These are phyloP conservation scores for Davidsoniella neocaledoniae DNA, from an alignment of 2,329 filamentous ascomycete genomes.

Conservation along the genomic window DNA sequence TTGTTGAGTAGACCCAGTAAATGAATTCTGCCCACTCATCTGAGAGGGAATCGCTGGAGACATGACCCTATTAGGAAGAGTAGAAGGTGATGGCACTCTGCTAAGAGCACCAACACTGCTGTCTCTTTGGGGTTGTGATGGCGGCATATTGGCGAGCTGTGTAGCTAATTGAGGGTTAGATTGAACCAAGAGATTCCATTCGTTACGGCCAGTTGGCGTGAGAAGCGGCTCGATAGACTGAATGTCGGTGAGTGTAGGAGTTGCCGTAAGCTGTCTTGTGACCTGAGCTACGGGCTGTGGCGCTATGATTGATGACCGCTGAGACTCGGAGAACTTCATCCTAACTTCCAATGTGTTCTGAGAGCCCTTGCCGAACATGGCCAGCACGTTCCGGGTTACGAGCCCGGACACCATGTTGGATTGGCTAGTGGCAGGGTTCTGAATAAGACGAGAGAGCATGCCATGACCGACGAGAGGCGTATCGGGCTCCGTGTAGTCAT, in stretches of 20 bases:
- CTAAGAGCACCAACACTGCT: no score
- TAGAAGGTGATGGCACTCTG: background rate
- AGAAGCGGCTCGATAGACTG: conserved; percentile 22
- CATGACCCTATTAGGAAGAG: background rate
- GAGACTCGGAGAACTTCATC: conserved; percentile 58
- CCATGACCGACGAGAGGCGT: conserved; percentile 88
- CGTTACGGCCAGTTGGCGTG: conserved; percentile 44
- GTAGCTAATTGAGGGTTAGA: conserved; percentile 41
- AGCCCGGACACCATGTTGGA: conserved; percentile 68
- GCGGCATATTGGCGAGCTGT: conserved; percentile 2
- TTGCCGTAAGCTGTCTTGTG: no score
- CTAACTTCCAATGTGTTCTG: conserved; percentile 89
- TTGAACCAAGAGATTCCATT: conserved; percentile 66
- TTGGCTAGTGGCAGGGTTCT: conserved; percentile 24
- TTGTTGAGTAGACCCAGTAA: background rate
- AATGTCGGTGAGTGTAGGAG: background rate
- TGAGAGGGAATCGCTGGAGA: conserved; percentile 1
- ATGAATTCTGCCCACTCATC: background rate
- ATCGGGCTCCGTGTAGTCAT: conserved; percentile 91
- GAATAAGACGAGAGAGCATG: conserved; percentile 71
- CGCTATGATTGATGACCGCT: conserved; percentile 13
- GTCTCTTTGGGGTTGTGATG: background rate
- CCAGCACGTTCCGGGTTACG: conserved; percentile 71
- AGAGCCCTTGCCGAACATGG: conserved; percentile 65
- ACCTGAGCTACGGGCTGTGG: conserved; percentile 10